Evolutionary conservation across 306 rosid genomes (phyloP).

Genomic region (Quillaja saponaria): DNA sequence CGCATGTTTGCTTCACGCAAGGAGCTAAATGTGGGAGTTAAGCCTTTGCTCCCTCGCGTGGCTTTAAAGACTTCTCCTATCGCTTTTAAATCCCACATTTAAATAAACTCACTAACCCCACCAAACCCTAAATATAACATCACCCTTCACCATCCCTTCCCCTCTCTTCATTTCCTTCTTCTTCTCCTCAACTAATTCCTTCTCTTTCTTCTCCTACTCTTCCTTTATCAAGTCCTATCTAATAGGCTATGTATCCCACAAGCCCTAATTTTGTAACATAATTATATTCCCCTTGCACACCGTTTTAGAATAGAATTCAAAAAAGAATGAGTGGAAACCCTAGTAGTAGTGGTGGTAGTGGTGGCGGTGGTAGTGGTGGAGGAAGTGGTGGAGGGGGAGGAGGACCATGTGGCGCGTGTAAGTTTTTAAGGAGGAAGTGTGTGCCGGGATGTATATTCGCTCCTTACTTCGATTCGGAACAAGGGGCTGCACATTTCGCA

Average conservation of each 20-base stretch:
- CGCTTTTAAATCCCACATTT: conserved; percentile 34
- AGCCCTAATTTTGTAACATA: conserved; percentile 31
- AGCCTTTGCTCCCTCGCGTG: conserved; percentile 83
- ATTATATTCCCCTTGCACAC: background rate
- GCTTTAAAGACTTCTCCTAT: conserved; percentile 73
- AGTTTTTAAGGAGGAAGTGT: conserved; percentile 84
- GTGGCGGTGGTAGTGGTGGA: conserved; percentile 18
- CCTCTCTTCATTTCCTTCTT: conserved; percentile 8
- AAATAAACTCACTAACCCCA: conserved; percentile 34
- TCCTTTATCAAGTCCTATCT: too few relatives aligned
- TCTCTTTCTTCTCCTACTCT: background rate
- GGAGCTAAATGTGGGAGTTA: conserved; percentile 65
- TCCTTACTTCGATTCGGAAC: conserved; percentile 91
- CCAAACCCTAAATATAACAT: conserved; percentile 47
- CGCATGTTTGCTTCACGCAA: conserved; percentile 99
- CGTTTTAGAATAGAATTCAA: background rate
- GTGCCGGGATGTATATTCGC: conserved; percentile 80
- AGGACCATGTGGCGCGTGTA: conserved; percentile 95
- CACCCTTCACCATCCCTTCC: conserved; percentile 7
- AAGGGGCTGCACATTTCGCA: conserved; percentile 85
- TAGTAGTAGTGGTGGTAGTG: conserved; percentile 35
- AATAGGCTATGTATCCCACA: conserved; percentile 3
- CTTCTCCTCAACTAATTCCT: conserved; percentile 1
- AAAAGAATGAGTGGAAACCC: conserved; percentile 61
- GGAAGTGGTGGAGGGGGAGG: conserved; percentile 30